A percentile compares a stretch with the other conserved stretches of the same genome.
These are phyloP conservation scores for Camellia oleifera DNA, from an alignment of 179 eudicot genomes.

Conservation along the genomic window DNA sequence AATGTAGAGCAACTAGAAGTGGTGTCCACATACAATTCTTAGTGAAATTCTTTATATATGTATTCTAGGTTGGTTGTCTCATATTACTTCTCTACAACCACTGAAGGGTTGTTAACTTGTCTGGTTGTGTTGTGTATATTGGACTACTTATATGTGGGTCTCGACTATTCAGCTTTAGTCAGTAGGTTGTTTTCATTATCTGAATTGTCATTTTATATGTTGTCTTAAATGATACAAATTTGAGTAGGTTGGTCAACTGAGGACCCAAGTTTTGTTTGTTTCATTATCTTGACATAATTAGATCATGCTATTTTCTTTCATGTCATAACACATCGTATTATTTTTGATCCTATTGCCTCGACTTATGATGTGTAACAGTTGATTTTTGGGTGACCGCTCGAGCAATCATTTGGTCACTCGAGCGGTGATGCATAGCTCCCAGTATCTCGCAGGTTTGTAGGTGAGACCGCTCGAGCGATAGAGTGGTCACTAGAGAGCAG, in stretches of 20 bases:
- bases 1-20: no score
- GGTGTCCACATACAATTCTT: background rate
- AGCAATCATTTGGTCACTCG: no score
- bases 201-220: background rate
- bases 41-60: background rate
- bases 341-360: background rate
- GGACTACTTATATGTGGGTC: background rate
- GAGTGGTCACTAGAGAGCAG: no score
- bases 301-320: background rate
- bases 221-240: no score
- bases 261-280: no score
- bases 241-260: no score
- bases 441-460: no score
- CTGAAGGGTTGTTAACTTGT: background rate
- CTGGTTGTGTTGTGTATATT: background rate
- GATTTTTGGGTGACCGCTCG: no score
- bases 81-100: background rate
- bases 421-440: no score
- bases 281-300: no score
- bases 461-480: no score
- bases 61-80: background rate
- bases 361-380: background rate
- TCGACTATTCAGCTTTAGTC: no score
- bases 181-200: background rate
- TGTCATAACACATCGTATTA: background rate